Percentiles rank a stretch among this genome's conserved stretches.
Evolutionary conservation across 2,329 filamentous ascomycete species (phyloP).

Genomic region (Diaporthe sp.): DNA sequence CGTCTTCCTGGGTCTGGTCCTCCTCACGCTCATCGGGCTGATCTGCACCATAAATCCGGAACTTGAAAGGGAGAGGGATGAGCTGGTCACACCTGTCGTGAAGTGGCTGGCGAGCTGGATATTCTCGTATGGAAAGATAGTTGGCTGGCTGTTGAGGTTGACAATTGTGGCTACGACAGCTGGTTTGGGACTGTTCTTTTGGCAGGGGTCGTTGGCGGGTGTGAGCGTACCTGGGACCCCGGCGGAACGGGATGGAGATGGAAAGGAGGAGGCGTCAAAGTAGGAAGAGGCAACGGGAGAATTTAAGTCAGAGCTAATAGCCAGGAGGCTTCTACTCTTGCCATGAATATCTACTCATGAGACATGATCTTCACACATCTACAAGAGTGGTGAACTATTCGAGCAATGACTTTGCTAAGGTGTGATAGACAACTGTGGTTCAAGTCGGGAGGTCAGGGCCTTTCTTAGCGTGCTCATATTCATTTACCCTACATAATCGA

Average conservation of each 20-base stretch:
- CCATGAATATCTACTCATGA: no score
- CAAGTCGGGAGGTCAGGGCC: neutral
- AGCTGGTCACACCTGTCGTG: slow-evolving; percentile 36
- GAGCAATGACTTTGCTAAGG: neutral
- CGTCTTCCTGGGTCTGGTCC: slow-evolving; percentile 31
- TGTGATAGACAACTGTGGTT: neutral
- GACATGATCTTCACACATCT: neutral
- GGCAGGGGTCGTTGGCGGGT: slow-evolving; percentile 33
- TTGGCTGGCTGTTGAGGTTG: slow-evolving; percentile 28
- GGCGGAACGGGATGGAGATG: slow-evolving; percentile 9
- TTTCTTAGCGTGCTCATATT: neutral
- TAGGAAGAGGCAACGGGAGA: neutral
- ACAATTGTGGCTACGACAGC: slow-evolving; percentile 20
- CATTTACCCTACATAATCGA: neutral
- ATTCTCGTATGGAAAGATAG: slow-evolving; percentile 31
- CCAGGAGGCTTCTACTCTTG: neutral
- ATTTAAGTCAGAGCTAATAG: neutral
- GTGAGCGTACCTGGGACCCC: slow-evolving; percentile 30
- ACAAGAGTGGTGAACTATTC: neutral
- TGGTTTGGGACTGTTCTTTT: slow-evolving; percentile 32
- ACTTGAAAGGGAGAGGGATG: slow-evolving; percentile 27
- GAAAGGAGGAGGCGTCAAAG: neutral
- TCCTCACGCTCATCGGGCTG: slow-evolving; percentile 34
- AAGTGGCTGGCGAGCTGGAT: slow-evolving; percentile 38
- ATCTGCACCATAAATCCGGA: slow-evolving; percentile 36